These are phyloP conservation scores for Thyridium curvatum DNA, from an alignment of 2,329 filamentous ascomycete species.

Conservation along the genomic window DNA sequence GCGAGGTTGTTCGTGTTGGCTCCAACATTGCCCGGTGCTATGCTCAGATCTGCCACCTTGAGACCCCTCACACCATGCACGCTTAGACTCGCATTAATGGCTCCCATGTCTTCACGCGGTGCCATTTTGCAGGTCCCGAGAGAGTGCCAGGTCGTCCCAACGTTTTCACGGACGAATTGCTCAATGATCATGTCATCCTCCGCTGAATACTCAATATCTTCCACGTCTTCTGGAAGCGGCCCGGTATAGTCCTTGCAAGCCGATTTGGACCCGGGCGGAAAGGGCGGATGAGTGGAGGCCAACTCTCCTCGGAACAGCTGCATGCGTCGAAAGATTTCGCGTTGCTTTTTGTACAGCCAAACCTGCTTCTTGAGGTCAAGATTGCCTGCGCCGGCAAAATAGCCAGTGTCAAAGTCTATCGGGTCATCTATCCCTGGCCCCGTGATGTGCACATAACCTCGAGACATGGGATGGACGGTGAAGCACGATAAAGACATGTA, in stretches of 20 bases:
- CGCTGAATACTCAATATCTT: conserved; percentile 27
- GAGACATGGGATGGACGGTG: conserved; percentile 53
- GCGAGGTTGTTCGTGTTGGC: conserved; percentile 44
- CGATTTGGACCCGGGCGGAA: conserved; percentile 10
- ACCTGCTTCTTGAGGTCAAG: conserved; percentile 48
- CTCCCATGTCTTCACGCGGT: conserved; percentile 27
- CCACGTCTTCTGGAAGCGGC: conserved; percentile 15
- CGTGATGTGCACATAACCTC: conserved; percentile 51
- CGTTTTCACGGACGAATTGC: conserved; percentile 27
- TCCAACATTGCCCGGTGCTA: conserved; percentile 26
- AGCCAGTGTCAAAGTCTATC: conserved; percentile 46
- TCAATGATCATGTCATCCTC: conserved; percentile 41
- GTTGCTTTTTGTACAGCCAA: conserved; percentile 41
- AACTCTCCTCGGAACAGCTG: conserved; percentile 28
- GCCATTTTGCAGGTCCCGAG: conserved; percentile 35
- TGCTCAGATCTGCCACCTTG: conserved; percentile 29
- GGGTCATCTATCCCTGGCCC: conserved; percentile 24
- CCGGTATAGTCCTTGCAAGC: conserved; percentile 6
- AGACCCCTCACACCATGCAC: conserved; percentile 33
- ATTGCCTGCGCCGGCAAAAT: conserved; percentile 35
- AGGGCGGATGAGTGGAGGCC: conserved; percentile 13
- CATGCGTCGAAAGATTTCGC: conserved; percentile 37
- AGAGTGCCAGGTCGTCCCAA: conserved; percentile 35
- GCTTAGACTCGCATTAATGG: conserved; percentile 31
- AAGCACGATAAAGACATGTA: conserved; percentile 46